Percentiles rank a stretch among this genome's conserved stretches.
phyloP scores from a whole-genome alignment of 2,329 filamentous ascomycete species.

The Epichloe glyceriae region DNA sequence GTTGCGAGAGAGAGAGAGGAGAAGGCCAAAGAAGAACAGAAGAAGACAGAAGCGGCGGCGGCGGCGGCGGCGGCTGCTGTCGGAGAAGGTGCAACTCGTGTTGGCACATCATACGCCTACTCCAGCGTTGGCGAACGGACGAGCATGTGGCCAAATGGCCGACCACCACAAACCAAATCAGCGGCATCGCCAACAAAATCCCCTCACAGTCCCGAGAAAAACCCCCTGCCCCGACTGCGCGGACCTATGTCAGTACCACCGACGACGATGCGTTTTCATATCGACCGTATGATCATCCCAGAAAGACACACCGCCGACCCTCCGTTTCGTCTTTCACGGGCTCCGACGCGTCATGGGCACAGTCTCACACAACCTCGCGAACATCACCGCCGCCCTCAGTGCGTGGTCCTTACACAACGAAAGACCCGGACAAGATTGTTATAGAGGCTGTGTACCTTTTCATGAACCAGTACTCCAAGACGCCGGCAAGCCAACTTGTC shows the following conservation, averaged over 20 bases:
- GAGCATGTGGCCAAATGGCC: slow-evolving; percentile 56
- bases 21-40: slow-evolving; percentile 27
- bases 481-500: slow-evolving; percentile 81
- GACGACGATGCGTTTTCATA: slow-evolving; percentile 60
- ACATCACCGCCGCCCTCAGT: slow-evolving; percentile 74
- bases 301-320: slow-evolving; percentile 41
- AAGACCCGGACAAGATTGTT: slow-evolving; percentile 90
- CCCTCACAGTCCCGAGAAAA: slow-evolving; percentile 22
- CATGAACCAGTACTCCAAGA: slow-evolving; percentile 76
- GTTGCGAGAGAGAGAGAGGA: slow-evolving; percentile 16
- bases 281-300: slow-evolving; percentile 63
- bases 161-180: slow-evolving; percentile 15
- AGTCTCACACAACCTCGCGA: slow-evolving; percentile 69
- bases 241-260: slow-evolving; percentile 40
- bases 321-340: slow-evolving; percentile 55
- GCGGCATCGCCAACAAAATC: slow-evolving; percentile 17
- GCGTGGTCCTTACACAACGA: slow-evolving; percentile 68
- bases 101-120: slow-evolving; percentile 46
- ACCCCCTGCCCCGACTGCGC: slow-evolving; percentile 39
- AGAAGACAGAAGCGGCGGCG: slow-evolving; percentile 25
- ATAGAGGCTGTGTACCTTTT: slow-evolving; percentile 89
- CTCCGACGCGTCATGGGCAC: slow-evolving; percentile 78
- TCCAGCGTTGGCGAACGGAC: slow-evolving; percentile 55
- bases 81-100: slow-evolving; percentile 22
- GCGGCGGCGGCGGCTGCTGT: slow-evolving; percentile 18